Evolutionary conservation across 2,329 filamentous ascomycete genomes (phyloP).

Genomic region (Epicoccum sorghinum): DNA sequence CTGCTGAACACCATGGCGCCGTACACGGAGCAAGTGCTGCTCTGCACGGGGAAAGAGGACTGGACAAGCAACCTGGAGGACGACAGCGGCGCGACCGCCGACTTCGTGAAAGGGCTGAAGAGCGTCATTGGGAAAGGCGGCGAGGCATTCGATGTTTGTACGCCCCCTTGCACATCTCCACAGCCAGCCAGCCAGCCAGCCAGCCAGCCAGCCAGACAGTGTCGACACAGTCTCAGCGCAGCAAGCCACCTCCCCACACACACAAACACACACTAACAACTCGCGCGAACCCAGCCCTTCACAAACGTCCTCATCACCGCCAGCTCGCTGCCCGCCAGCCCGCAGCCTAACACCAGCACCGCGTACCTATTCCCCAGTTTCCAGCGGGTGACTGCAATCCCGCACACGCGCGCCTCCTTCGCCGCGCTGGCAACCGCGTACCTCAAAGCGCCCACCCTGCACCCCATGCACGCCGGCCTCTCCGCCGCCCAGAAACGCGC

Average conservation of each 20-base stretch:
- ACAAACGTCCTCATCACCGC: conserved; percentile 80
- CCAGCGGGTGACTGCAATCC: conserved; percentile 76
- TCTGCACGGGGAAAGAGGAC: conserved; percentile 80
- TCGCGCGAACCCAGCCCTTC: conserved; percentile 66
- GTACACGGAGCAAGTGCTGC: conserved; percentile 81
- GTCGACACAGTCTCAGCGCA: too few relatives aligned
- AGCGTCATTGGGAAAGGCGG: conserved; percentile 52
- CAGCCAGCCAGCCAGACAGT: too few relatives aligned
- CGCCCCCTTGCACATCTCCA: conserved; percentile 15
- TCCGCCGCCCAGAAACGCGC: conserved; percentile 58
- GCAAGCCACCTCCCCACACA: too few relatives aligned
- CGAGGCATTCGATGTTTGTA: conserved; percentile 54
- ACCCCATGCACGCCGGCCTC: conserved; percentile 64
- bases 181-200: too few relatives aligned
- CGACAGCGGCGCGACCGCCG: conserved; percentile 61
- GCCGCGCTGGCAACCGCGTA: conserved; percentile 67
- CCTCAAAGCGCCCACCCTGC: conserved; percentile 67
- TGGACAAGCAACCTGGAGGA: conserved; percentile 88
- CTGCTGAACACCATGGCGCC: conserved; percentile 78
- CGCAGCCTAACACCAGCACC: conserved; percentile 34
- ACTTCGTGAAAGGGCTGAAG: conserved; percentile 74
- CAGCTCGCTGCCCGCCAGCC: conserved; percentile 69
- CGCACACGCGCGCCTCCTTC: conserved; percentile 64
- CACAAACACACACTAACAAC: too few relatives aligned
- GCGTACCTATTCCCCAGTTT: conserved; percentile 80